Percentiles rank a stretch among this genome's conserved stretches.
Conservation (phyloP, 306 rosid species). For the Quercus agrifolia region DNA sequence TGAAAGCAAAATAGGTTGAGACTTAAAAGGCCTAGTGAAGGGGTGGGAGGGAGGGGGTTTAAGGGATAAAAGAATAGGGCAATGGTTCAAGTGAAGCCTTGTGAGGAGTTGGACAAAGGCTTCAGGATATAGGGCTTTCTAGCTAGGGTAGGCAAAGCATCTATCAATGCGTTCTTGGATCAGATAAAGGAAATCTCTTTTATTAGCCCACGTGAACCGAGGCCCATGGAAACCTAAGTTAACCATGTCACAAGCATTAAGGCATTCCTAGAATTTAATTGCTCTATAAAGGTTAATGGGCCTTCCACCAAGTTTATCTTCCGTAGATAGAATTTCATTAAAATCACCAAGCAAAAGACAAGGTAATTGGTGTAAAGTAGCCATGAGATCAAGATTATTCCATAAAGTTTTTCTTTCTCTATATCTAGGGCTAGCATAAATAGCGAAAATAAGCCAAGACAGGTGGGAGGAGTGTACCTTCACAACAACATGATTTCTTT, state of each 20-base stretch:
- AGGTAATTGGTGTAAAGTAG: neutral
- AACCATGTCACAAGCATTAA: neutral
- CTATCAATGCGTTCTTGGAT: neutral
- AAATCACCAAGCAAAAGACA: neutral
- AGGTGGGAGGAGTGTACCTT: neutral
- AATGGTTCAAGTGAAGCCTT: neutral
- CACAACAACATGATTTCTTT: neutral
- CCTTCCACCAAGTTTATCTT: neutral
- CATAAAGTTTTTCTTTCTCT: neutral
- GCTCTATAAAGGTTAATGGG: neutral
- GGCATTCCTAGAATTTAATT: neutral
- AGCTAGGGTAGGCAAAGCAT: neutral
- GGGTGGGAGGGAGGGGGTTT: too few species aligned
- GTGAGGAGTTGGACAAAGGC: neutral
- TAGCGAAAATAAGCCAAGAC: neutral
- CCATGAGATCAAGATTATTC: neutral
- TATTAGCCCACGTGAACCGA: neutral
- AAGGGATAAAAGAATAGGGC: neutral
- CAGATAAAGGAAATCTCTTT: neutral
- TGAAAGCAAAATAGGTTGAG: too few species aligned
- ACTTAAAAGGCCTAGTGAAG: too few species aligned
- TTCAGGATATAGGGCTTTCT: neutral
- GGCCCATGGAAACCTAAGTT: neutral
- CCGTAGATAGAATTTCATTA: neutral
- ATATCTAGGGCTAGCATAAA: neutral